Percentiles rank a stretch among this genome's conserved stretches.
phyloP scores from a whole-genome alignment of 164 flowering plant genomes.

The Hamamelis virginiana region DNA sequence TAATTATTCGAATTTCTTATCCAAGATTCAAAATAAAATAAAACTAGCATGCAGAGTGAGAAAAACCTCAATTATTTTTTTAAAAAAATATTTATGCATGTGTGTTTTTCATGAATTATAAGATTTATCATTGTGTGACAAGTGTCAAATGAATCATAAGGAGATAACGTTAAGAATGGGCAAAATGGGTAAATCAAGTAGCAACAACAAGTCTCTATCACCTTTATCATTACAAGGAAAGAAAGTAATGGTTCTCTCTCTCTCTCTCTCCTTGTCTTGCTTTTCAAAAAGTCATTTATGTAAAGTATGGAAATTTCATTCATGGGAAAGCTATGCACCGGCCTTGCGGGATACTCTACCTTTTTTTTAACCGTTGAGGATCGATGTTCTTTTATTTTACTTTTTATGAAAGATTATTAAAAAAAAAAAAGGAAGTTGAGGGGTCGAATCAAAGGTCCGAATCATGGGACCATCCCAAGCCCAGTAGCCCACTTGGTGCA shows the following conservation, averaged over 20 bases:
- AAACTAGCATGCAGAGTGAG: too few species aligned
- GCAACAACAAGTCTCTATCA: background rate
- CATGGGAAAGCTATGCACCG: conserved; percentile 14
- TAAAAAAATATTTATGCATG: too few species aligned
- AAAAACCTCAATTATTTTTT: too few species aligned
- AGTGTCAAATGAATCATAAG: background rate
- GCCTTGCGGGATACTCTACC: background rate
- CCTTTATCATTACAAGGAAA: background rate
- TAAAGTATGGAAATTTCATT: conserved; percentile 18
- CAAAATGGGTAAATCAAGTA: background rate
- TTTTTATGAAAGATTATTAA: too few species aligned
- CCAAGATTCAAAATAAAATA: too few species aligned
- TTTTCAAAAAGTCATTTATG: conserved; percentile 8
- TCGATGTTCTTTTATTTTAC: too few species aligned
- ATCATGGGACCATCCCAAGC: conserved; percentile 4
- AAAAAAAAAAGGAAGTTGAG: conserved; percentile 7
- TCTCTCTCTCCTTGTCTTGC: background rate
- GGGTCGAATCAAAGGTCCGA: background rate
- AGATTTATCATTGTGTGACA: too few species aligned
- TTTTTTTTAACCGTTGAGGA: conserved; percentile 5
- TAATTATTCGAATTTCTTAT: too few species aligned
- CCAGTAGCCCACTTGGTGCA: too few species aligned
- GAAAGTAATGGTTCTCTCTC: background rate
- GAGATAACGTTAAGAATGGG: background rate
- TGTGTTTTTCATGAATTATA: too few species aligned